Evolutionary conservation across 495 filamentous ascomycete genomes (phyloP).

Genomic region (Aeminium ludgeri): DNA sequence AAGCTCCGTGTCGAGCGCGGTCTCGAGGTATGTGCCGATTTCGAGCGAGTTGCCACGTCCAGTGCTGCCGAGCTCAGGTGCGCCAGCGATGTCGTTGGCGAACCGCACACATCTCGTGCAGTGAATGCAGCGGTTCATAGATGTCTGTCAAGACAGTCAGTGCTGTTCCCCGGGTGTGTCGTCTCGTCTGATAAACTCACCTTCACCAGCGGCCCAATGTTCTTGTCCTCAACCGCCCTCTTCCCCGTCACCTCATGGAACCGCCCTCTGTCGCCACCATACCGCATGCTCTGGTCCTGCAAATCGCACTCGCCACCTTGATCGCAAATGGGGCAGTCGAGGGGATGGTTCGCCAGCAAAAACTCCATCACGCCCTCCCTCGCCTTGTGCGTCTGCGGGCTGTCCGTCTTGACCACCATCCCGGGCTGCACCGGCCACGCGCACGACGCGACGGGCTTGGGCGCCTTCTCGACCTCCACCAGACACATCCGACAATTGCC

Average conservation of each 20-base stretch:
- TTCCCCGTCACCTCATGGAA: slow-evolving; percentile 93
- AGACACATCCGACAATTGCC: slow-evolving; percentile 99
- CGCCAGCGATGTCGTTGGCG: slow-evolving; percentile 91
- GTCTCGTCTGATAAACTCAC: slow-evolving; percentile 7
- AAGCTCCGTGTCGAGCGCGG: slow-evolving; percentile 76
- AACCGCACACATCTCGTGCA: slow-evolving; percentile 96
- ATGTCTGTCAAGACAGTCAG: slow-evolving; percentile 37
- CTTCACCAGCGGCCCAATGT: slow-evolving; percentile 95
- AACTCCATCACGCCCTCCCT: slow-evolving; percentile 99
- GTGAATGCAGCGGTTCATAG: slow-evolving; percentile 99
- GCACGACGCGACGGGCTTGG: slow-evolving; percentile 95
- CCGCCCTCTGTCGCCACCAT: slow-evolving; percentile 85
- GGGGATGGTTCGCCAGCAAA: slow-evolving; percentile 85
- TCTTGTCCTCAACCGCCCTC: slow-evolving; percentile 96
- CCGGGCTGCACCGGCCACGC: slow-evolving; percentile 97
- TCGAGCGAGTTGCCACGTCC: slow-evolving; percentile 94
- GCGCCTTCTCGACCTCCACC: slow-evolving; percentile 87
- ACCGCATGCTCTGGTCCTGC: slow-evolving; percentile 97
- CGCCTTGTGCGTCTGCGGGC: slow-evolving; percentile 87
- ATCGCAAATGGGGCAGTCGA: slow-evolving; percentile 95
- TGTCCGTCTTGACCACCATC: slow-evolving; percentile 98
- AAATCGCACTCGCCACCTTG: slow-evolving; percentile 98
- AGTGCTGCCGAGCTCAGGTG: slow-evolving; percentile 81
- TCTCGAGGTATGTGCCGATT: slow-evolving; percentile 93
- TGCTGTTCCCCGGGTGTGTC: background rate